Base-by-base conservation (phyloP, 768 basidiomycete genomes). In the Sarcodon aspratus region DNA sequence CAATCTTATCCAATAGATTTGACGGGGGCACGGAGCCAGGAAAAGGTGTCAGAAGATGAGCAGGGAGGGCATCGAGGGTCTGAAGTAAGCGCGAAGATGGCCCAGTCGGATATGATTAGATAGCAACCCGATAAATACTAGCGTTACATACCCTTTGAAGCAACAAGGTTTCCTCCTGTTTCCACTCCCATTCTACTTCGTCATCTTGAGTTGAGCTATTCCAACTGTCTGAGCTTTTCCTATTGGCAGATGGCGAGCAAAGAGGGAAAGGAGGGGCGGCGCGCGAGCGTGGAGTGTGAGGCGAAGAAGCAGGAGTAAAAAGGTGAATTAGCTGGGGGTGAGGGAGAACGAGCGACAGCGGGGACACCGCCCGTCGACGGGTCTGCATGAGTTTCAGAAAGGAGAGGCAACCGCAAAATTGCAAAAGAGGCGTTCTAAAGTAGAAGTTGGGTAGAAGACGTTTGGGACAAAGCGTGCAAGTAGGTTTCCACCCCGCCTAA, bases 1-100 rank as follows among this genome's bases (percentile, higher is more conserved):
- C 85, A 54, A 92, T 80, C 69, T 86, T 88, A 64, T 92, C 87
- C 51, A 92, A 79, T 17, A 91, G 75, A 62, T 91, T 91, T 11
- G 85, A 80, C 33, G 88, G 88, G 1, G 89, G 89, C 15, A 91
- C 76, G 42, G 80, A 74, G 32, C 89, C 88, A 54, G 84, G 81
- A 72, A 88, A 91, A 48, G 88, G 89, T 12, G 89, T 91, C 61
- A 87, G 71, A n/a, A 92, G 76, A 57, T 90, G 85, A 6, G 81
- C 69, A 9, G 88, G 88, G 51, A 90, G 78, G 40, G 82, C 82
- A 60, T 92, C 89, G 9, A 92, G 74, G 12, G 89, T 88, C 88
- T 87, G 51, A 46, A 46, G 55, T 50, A 45, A 54, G 51, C 1
- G 52, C 47, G 49, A 12, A 38, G 43, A 52, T 27, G 5, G 21